Evolutionary conservation across 305 asterid genomes (phyloP), one percentile per base, ranked within the genome.

Genomic region (Fraxinus paxiana): DNA sequence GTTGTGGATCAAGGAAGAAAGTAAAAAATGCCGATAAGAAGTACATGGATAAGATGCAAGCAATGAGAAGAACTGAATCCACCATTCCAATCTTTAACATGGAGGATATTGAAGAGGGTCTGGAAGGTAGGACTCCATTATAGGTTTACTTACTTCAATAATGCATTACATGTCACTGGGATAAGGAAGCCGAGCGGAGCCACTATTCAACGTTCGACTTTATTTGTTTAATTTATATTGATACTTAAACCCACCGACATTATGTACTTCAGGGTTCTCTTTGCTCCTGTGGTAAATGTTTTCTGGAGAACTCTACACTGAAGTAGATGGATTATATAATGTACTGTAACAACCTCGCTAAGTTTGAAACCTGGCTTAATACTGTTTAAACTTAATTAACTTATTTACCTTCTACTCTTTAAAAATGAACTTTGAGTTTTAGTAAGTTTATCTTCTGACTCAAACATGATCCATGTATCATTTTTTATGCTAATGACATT

Each of bases 1-100:
- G 98, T 75, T 94, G 96, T 88, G 97, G 97, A 35, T 83, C 97
- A 15, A 89, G 95, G 80, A 94, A 92, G 92, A 94, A 94, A 88
- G 91, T 89, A 15, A 82, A 80, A 86, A 83, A 78, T 80, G 84
- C 87, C 59, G 87, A 92, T 78, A 90, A 90, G 87, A 94, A 88
- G 83, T 89, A 92, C 79, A 85, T 85, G 75, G 95, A 91, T 46
- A 90, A 92, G 85, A 90, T 90, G 54, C 90, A 90, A 85, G 92
- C 90, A 7, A 65, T 76, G 9, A 92, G 89, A 88, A 88, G 96
- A 83, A 90, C 94, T 20, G 97, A 92, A 81, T 90, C 97, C 1
- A 91, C 90, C 69, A 81, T 90, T 87, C 98, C 98, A 0, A 92
- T 92, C 73, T 92, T 92, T 85, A 92, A 86, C 77, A 80, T 87